Evolutionary conservation across 2,329 filamentous ascomycete species (phyloP), one percentile per base, ranked within the genome.

Genomic region (Colletotrichum caudatum): DNA sequence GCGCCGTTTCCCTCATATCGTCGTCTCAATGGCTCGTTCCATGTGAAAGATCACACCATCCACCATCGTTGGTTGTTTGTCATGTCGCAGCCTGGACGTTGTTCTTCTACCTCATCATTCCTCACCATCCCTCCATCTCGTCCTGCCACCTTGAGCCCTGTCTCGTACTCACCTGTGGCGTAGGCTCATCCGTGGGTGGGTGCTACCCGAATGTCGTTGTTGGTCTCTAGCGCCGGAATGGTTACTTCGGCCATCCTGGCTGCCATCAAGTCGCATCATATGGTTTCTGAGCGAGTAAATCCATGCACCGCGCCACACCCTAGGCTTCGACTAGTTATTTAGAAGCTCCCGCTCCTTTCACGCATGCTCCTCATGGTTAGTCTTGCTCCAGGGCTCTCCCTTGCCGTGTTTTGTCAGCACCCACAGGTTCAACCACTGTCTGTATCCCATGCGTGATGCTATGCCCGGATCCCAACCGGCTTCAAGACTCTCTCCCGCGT

Each of bases 81-180:
- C 35, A 39, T 39, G 33, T 18, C 35, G 12, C 35, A 39, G n/a
- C 35, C 35, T 39, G 33, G 54, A 39, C 5, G 20, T 39, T n/a
- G n/a, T 11, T 35, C 54, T 23, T 39, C 33, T 51, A 14, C 18
- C 44, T 11, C 41, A 37, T 59, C 4, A 5, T 66, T 16, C 37
- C 18, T 12, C 57, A 46, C 46, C 7, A 53, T 54, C 14, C 46
- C 20, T 14, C 44, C 56, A 39, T 33, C 29, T 26, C 23, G n/a
- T 33, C n/a, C n/a, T 53, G n/a, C 23, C 46, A 35, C 18, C 37
- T 59, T 39, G 57, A 67, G 16, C 57, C 64, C 57, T 62, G 48
- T 44, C 56, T 57, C 14, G 39, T 35, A 46, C 64, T 66, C 57
- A 57, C 48, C 53, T 66, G 46, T 35, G 56, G 56, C 54, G 18